A percentile compares a stretch with the other conserved stretches of the same genome.
phyloP scores from a whole-genome alignment of 768 basidiomycete species.

The Ramaria sp. region DNA sequence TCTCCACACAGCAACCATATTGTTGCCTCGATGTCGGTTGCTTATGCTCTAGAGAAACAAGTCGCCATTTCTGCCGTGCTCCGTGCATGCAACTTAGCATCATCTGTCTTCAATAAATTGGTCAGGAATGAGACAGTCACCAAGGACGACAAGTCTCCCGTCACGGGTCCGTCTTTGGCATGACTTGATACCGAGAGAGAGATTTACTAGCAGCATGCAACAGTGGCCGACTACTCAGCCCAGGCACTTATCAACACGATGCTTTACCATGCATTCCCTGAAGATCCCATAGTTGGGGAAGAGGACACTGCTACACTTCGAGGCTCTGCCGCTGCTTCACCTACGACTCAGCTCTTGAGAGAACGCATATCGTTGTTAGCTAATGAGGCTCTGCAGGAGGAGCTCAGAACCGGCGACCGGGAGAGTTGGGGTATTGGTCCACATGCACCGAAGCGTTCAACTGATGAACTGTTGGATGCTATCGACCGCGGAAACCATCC shows the following conservation, averaged over 20 bases:
- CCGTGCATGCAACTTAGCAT: slow-evolving; percentile 74
- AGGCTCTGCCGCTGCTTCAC: slow-evolving; percentile 15
- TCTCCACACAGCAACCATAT: too few species aligned
- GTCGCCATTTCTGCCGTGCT: slow-evolving; percentile 83
- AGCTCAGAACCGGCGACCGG: slow-evolving; percentile 45
- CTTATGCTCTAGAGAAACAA: slow-evolving; percentile 59
- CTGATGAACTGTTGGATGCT: slow-evolving; percentile 60
- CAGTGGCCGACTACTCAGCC: slow-evolving; percentile 89
- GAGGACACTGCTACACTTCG: slow-evolving; percentile 83
- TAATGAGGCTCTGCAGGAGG: slow-evolving; percentile 59
- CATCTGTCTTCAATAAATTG: slow-evolving; percentile 76
- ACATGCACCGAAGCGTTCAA: slow-evolving; percentile 33
- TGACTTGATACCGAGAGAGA: slow-evolving; percentile 1
- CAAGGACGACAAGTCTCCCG: slow-evolving; percentile 88
- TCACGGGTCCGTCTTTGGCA: slow-evolving; percentile 48
- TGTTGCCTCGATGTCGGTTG: slow-evolving; percentile 32
- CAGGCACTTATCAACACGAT: slow-evolving; percentile 87
- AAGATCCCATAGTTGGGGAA: slow-evolving; percentile 87
- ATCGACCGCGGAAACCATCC: slow-evolving; percentile 76
- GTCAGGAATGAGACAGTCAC: slow-evolving; percentile 78
- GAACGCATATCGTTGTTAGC: slow-evolving; percentile 72
- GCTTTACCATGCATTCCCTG: slow-evolving; percentile 65
- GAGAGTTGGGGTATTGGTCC: slow-evolving; percentile 67
- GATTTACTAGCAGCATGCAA: neutral
- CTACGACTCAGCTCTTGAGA: slow-evolving; percentile 33